Base-by-base conservation (phyloP, 768 basidiomycete species). In the Favolaschia claudopus region DNA sequence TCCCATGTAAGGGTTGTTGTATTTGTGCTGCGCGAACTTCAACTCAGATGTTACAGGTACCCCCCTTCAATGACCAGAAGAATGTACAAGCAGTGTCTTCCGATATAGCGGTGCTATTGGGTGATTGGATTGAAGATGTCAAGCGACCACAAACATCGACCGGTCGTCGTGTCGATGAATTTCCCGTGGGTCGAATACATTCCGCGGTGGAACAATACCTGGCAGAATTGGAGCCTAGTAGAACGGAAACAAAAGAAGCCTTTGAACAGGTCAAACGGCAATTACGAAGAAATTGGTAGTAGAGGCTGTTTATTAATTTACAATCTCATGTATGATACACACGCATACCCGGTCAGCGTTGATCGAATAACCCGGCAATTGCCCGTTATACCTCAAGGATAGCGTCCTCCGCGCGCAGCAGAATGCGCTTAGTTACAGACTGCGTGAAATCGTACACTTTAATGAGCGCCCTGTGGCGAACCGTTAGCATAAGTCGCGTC, bases 91-190 rank as follows among this genome's bases (percentile, higher is more conserved):
- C 86, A 36, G 84, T 94, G 54, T 92, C 92, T 0, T 82, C 88
- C 8, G 92, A 93, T 66, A 92, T 95, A 68, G 91, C 92, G 36
- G 74, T 92, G 36, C 79, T 95, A n/a, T 73, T 95, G 17, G 79
- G 77, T 20, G 92, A 94, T 66, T 95, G 93, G 93, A 69, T 93
- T 29, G 85, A 89, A 53, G 90, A 89, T 55, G 88, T 83, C n/a
- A 86, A 81, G 65, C 82, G 90, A 55, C 87, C 91, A 4, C 89
- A 90, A 60, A 84, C 90, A 37, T 79, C 85, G n/a, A 79, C 78
- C 13, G 74, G 82, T 40, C 77, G 84, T 25, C 79, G 84, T 42
- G 80, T 81, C 22, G 63, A 64, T 29, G 90, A 91, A 68, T 86
- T 94, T 72, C 93, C 93, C 13, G 92, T 87, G 28, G 89, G 87